A percentile compares a stretch with the other conserved stretches of the same genome.
Conservation (phyloP, 139 green algal species). For the Chlamydomonas asymmetrica region DNA sequence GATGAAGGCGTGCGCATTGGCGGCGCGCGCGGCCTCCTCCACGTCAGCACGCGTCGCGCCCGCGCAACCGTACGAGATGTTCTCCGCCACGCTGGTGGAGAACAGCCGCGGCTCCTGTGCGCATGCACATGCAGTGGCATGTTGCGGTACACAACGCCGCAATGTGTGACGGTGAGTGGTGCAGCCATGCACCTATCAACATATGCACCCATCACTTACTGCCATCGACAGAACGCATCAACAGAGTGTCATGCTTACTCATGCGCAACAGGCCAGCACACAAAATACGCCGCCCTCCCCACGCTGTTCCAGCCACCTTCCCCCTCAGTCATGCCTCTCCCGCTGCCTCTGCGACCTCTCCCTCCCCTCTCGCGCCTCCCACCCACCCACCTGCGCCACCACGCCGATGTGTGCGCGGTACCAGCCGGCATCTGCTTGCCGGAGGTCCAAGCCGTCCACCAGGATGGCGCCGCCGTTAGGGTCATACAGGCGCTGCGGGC, state of each 20-base stretch:
- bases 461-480: constrained; percentile 39
- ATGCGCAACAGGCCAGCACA: too few relatives aligned
- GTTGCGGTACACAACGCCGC: too few relatives aligned
- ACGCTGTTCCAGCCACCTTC: too few relatives aligned
- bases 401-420: constrained; percentile 68
- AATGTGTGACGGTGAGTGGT: too few relatives aligned
- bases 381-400: constrained; percentile 50
- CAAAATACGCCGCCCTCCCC: too few relatives aligned
- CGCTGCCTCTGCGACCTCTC: too few relatives aligned
- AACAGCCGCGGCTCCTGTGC: constrained; percentile 74
- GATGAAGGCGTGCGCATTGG: constrained; percentile 93
- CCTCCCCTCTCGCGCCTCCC: too few relatives aligned
- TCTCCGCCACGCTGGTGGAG: constrained; percentile 59
- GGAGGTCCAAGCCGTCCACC: constrained; percentile 39
- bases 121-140: too few relatives aligned
- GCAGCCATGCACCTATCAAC: neutral
- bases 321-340: too few relatives aligned
- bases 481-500: constrained; percentile 84
- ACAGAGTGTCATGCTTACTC: too few relatives aligned
- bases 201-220: constrained; percentile 1
- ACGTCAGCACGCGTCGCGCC: constrained; percentile 52
- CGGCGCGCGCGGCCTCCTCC: constrained; percentile 63
- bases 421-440: constrained; percentile 60
- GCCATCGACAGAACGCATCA: too few relatives aligned
- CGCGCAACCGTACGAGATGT: constrained; percentile 73